Evolutionary conservation across 805 yeast species (phyloP), one percentile per base, ranked within the genome.

Genomic region (Lachancea quebecensis): DNA sequence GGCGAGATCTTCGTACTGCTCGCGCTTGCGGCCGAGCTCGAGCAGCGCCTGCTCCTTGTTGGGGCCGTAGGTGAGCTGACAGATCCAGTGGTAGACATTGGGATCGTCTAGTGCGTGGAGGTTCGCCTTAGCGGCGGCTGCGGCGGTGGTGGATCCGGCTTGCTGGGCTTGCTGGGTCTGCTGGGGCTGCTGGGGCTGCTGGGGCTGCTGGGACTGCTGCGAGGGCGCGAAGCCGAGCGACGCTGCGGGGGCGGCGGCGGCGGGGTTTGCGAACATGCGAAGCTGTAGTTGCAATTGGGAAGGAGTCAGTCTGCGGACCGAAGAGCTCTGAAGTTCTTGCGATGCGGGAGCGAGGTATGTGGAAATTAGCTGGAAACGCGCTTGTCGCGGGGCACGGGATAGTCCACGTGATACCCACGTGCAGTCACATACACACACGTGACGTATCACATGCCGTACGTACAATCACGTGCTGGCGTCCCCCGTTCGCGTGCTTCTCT

Each of bases 1-100:
- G 0, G 98, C 98, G 47, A 91, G 73, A 62, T 91, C 98, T 47
- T 89, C 97, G 60, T 86, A 91, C 59, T 88, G 89, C 60, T 91
- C 99, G 50, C 99, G 74, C 59, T 90, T 90, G 61, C 93, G 87
- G 9, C 98, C 97, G 38, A 91, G 71, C 62, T 90, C 97, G 53
- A 90, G 69, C 44, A 91, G 71, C 2, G 99, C 98, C 58, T 91
- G 87, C 58, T 93, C 99, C 56, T 95, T 81, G 56, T 85, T 85
- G 25, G 90, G 85, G 1, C 97, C 97, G 48, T 88, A 82, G 33
- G 88, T 88, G 42, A 91, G 72, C 63, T 93, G 96, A 21, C 83
- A 75, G 38, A 93, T 85, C 96, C 96, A 88, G 49, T 81, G 82
- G 62, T 81, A 87, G 6, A 91, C 91, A 57, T 86, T 85, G 45